Percentiles rank a stretch among this genome's conserved stretches.
These are phyloP conservation scores for Ogataea corticis DNA, from an alignment of 805 yeast genomes.

Conservation along the genomic window DNA sequence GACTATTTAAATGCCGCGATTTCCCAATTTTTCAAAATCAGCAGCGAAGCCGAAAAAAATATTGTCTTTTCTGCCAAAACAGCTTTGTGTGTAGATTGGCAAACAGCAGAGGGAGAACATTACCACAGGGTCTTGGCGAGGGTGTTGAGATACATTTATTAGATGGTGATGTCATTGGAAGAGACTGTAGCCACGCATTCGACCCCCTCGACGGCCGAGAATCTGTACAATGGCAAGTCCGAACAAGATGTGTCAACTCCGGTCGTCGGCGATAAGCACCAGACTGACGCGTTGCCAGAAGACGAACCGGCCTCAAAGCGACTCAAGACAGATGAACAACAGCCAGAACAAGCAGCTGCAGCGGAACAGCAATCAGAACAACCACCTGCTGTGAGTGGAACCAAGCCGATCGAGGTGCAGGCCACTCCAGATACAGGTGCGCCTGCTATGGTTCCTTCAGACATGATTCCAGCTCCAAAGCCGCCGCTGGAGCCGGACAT, in stretches of 20 bases:
- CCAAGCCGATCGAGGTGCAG: background rate
- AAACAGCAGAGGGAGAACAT: background rate
- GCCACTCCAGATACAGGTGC: conserved; percentile 21
- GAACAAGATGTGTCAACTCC: conserved; percentile 9
- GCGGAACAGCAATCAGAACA: background rate
- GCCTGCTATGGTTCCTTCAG: conserved; percentile 27
- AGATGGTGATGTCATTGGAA: conserved; percentile 31
- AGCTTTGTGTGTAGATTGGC: conserved; percentile 9
- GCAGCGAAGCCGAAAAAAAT: conserved; percentile 11
- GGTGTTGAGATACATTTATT: conserved; percentile 4
- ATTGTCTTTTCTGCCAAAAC: conserved; percentile 21
- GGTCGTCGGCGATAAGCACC: conserved; percentile 10
- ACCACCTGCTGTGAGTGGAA: background rate
- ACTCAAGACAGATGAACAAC: conserved; percentile 9
- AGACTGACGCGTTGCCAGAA: conserved; percentile 10
- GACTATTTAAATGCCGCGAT: conserved; percentile 26
- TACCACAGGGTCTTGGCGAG: conserved; percentile 5
- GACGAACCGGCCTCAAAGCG: conserved; percentile 13
- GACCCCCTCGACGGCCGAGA: conserved; percentile 15
- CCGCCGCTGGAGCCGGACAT: conserved; percentile 76
- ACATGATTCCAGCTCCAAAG: conserved; percentile 65
- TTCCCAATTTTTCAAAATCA: conserved; percentile 21
- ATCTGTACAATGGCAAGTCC: conserved; percentile 13
- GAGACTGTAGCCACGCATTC: conserved; percentile 23
- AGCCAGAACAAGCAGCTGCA: conserved; percentile 2